Evolutionary conservation across 495 filamentous ascomycete genomes (phyloP).

Genomic region (Penicillium tannophilum): DNA sequence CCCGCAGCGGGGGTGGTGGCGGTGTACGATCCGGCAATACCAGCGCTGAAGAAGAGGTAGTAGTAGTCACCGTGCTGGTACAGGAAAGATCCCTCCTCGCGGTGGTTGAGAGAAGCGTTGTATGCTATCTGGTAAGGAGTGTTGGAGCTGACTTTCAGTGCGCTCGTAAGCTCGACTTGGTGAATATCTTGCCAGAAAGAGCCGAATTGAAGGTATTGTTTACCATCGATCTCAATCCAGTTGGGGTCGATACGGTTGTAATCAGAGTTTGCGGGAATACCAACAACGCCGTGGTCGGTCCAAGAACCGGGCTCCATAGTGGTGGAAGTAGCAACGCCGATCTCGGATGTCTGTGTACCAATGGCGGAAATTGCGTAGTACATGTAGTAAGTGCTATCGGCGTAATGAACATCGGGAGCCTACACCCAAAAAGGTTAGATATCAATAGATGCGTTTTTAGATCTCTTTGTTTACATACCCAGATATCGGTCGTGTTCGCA

Average conservation of each 20-base stretch:
- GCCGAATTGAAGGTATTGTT: slow-evolving; percentile 64
- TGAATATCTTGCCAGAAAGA: slow-evolving; percentile 70
- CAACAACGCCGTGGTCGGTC: slow-evolving; percentile 53
- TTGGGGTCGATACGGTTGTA: slow-evolving; percentile 77
- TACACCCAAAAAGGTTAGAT: slow-evolving; percentile 27
- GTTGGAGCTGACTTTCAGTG: slow-evolving; percentile 39
- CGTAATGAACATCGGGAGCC: slow-evolving; percentile 66
- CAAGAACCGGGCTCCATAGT: slow-evolving; percentile 63
- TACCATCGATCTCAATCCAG: slow-evolving; percentile 50
- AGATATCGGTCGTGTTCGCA: slow-evolving; percentile 52
- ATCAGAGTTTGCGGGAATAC: slow-evolving; percentile 48
- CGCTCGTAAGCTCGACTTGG: slow-evolving; percentile 57
- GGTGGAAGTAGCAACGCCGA: slow-evolving; percentile 67
- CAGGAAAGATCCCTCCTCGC: slow-evolving; percentile 60
- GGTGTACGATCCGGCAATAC: slow-evolving; percentile 62
- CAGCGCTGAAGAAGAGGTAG: slow-evolving; percentile 68
- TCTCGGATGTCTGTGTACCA: slow-evolving; percentile 63
- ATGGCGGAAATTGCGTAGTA: slow-evolving; percentile 72
- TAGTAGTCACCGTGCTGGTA: slow-evolving; percentile 59
- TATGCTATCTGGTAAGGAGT: slow-evolving; percentile 55
- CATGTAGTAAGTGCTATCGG: slow-evolving; percentile 63
- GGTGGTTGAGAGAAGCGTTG: slow-evolving; percentile 53
- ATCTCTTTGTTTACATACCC: slow-evolving; percentile 47
- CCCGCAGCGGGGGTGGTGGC: slow-evolving; percentile 51
- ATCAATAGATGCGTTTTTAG: background rate